Conservation (phyloP, 1,139 yeast genomes). For the Magnusiomyces magnusii region DNA sequence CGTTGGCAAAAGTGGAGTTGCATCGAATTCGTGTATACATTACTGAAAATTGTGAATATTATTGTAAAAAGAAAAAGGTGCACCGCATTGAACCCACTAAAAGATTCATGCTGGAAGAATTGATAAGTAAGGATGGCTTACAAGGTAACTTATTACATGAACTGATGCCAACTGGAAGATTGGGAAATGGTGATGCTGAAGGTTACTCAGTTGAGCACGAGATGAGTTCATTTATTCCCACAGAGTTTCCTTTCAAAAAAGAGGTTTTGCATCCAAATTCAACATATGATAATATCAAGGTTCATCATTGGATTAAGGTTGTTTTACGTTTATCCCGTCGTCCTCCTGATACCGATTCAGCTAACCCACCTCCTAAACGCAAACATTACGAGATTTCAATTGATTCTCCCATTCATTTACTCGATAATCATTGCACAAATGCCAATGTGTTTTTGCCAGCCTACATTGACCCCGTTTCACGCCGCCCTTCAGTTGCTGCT, state of each 20-base stretch:
- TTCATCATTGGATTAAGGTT: constrained; percentile 92
- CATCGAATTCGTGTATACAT: constrained; percentile 80
- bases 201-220: constrained; percentile 55
- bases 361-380: constrained; percentile 37
- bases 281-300: constrained; percentile 63
- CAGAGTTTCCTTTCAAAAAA: constrained; percentile 40
- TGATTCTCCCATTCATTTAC: constrained; percentile 80
- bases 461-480: constrained; percentile 24
- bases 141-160: constrained; percentile 35
- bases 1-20: constrained; percentile 76
- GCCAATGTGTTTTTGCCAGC: constrained; percentile 36
- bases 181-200: constrained; percentile 37
- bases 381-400: constrained; percentile 89
- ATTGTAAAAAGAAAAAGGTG: constrained; percentile 74
- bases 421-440: constrained; percentile 41
- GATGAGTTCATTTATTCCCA: constrained; percentile 76
- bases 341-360: constrained; percentile 40
- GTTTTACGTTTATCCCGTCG: constrained; percentile 66
- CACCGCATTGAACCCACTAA: constrained; percentile 87
- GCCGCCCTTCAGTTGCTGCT: constrained; percentile 12
- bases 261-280: constrained; percentile 73
- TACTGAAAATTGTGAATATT: constrained; percentile 86
- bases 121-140: constrained; percentile 52
- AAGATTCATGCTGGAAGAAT: constrained; percentile 73
- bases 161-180: constrained; percentile 32